Percentiles rank a stretch among this genome's conserved stretches.
These are phyloP conservation scores for Lichina pygmaea DNA, from an alignment of 495 filamentous ascomycete species.

Conservation along the genomic window DNA sequence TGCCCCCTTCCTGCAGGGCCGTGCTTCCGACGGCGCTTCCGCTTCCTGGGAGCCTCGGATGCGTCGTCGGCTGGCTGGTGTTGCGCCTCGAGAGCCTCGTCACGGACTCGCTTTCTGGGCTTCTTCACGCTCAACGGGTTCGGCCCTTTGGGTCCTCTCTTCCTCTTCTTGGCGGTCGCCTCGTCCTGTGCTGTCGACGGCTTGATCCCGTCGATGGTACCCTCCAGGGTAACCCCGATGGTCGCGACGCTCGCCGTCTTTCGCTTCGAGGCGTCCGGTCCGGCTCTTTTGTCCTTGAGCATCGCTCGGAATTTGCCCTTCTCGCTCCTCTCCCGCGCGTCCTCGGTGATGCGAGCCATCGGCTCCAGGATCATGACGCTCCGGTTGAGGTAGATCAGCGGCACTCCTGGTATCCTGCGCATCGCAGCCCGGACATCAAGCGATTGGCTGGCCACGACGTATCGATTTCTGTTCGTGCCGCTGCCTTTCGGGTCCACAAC, in stretches of 20 bases:
- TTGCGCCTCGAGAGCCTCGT: conserved; percentile 1
- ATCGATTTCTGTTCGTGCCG: conserved; percentile 64
- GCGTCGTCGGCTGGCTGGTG: background rate
- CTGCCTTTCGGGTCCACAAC: conserved; percentile 49
- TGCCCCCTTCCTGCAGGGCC: too few species aligned
- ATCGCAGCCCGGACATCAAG: conserved; percentile 25
- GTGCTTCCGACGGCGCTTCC: background rate
- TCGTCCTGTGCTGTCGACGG: conserved; percentile 2
- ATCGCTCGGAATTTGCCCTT: conserved; percentile 48
- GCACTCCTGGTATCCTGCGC: conserved; percentile 40
- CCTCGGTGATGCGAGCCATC: conserved; percentile 37
- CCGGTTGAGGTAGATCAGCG: conserved; percentile 56
- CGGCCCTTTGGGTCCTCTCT: conserved; percentile 51
- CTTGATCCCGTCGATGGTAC: background rate
- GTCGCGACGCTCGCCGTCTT: conserved; percentile 8
- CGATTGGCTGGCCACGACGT: conserved; percentile 61
- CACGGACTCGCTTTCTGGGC: conserved; percentile 24
- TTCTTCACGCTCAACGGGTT: conserved; percentile 87
- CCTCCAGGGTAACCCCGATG: background rate
- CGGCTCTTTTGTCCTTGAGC: conserved; percentile 21
- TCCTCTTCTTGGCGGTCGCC: conserved; percentile 23
- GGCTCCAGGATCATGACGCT: conserved; percentile 82
- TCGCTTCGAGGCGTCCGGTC: conserved; percentile 20
- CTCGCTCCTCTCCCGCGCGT: conserved; percentile 39
- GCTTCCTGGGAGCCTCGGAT: background rate